Base-by-base conservation (phyloP, 2,329 filamentous ascomycete genomes). In the Fusarium globosum region DNA sequence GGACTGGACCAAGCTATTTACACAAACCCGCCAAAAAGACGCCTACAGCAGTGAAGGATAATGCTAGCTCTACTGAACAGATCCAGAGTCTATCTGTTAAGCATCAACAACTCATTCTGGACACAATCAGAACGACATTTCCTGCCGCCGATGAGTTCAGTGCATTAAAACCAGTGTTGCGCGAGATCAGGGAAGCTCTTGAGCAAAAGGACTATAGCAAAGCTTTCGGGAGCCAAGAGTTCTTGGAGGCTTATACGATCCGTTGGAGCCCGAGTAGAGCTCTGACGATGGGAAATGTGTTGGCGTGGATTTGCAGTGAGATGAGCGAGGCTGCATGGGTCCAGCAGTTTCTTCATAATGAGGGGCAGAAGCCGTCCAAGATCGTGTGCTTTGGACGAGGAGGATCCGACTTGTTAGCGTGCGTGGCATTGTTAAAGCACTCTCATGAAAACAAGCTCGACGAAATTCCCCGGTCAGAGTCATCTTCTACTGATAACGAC, bases 251-350 rank as follows among this genome's bases (percentile, higher is more conserved):
- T 10, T 68, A 48, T 18, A 68, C 65, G 20, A 68, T 68, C 4
- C 53, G 65, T 1, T 68, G 65, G 65, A 67, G 39, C 1, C 62
- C 65, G 0, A 67, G 65, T 33, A 68, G 20, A 23, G 53, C 65
- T 15, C 15, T 68, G 4, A 60, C 53, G 6, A 13, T 20, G 16
- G 65, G 39, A 2, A 68, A 68, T 38, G 41, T 68, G 4, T 18
- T 68, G 21, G 65, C 52, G 26, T 68, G 65, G 65, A 53, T 48
- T 20, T 67, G 65, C 53, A 61, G 45, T 53, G 62, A 67, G 41
- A 68, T 61, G 52, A 15, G 10, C 5, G 46, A 68, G 23, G 2
- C 46, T 18, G 21, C 35, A 15, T 68, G 65, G 65, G 23, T 48
- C 1, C 46, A 67, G 6, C 53, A 48, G 5, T 68, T 67, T 7